phyloP scores from a whole-genome alignment of 352 stramenopile species.

The Phytophthora pinifolia region DNA sequence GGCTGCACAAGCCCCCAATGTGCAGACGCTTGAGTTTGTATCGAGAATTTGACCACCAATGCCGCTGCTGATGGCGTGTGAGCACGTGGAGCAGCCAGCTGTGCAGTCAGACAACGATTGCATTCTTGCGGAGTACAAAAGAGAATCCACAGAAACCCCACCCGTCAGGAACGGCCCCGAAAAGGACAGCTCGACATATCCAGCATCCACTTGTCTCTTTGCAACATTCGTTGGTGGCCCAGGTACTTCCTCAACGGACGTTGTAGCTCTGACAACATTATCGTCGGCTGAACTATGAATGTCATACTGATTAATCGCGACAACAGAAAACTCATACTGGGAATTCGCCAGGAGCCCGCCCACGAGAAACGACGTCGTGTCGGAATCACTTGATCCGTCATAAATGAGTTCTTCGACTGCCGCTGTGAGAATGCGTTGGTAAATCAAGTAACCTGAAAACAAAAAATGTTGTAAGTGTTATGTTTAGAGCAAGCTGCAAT shows the following conservation, averaged over 20 bases:
- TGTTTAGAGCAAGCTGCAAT: not conserved
- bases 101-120: slow-evolving; percentile 18
- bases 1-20: slow-evolving; percentile 3
- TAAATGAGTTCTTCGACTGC: slow-evolving; percentile 20
- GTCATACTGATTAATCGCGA: slow-evolving; percentile 50
- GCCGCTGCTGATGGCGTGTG: slow-evolving; percentile 9
- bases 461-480: not conserved
- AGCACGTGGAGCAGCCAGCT: slow-evolving; percentile 29
- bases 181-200: slow-evolving; percentile 34
- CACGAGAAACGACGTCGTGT: slow-evolving; percentile 16
- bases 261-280: slow-evolving; percentile 23
- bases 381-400: slow-evolving; percentile 20
- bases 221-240: slow-evolving; percentile 18
- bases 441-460: slow-evolving; percentile 31
- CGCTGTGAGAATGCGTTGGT: slow-evolving; percentile 7
- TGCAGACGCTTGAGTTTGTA: slow-evolving; percentile 9
- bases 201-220: slow-evolving; percentile 23
- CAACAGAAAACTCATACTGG: slow-evolving; percentile 38
- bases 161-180: slow-evolving; percentile 26
- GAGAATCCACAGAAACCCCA: slow-evolving; percentile 17
- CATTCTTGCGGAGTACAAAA: slow-evolving; percentile 26
- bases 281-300: slow-evolving; percentile 15
- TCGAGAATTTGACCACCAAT: not conserved
- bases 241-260: slow-evolving; percentile 17
- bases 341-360: slow-evolving; percentile 25